Percentiles rank a stretch among this genome's conserved stretches.
These are phyloP conservation scores for Dothideomycetes sp. DNA, from an alignment of 2,329 filamentous ascomycete species.

Conservation along the genomic window DNA sequence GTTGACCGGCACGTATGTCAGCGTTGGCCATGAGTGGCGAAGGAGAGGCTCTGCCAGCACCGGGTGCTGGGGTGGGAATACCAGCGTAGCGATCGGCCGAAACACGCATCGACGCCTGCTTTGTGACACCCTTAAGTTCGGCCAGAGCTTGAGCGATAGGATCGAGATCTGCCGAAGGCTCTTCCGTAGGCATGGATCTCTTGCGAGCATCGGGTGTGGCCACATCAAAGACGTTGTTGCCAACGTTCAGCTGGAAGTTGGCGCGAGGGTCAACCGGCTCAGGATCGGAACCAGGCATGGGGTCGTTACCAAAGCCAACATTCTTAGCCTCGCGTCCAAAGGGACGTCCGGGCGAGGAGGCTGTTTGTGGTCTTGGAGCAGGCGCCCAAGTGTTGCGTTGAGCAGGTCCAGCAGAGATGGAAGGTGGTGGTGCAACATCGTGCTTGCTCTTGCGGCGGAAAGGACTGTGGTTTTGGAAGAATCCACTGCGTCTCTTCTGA, in stretches of 20 bases:
- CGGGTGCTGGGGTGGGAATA: conserved; percentile 66
- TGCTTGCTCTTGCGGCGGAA: conserved; percentile 80
- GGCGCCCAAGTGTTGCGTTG: conserved; percentile 46
- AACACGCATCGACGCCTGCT: conserved; percentile 71
- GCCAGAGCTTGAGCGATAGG: conserved; percentile 88
- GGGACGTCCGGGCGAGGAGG: conserved; percentile 11
- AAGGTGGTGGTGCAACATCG: conserved; percentile 54
- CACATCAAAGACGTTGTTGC: conserved; percentile 92
- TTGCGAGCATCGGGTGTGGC: conserved; percentile 58
- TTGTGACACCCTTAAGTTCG: conserved; percentile 79
- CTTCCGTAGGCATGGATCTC: conserved; percentile 26
- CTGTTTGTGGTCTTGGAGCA: conserved; percentile 11
- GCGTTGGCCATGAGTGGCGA: conserved; percentile 34
- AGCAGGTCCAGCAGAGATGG: conserved; percentile 27
- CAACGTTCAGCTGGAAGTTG: conserved; percentile 86
- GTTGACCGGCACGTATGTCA: conserved; percentile 46
- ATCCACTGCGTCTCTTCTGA: conserved; percentile 65
- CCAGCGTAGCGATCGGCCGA: conserved; percentile 95
- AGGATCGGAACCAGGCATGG: conserved; percentile 53
- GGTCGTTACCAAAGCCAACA: conserved; percentile 26
- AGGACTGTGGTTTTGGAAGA: conserved; percentile 87
- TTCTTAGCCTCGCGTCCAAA: conserved; percentile 19
- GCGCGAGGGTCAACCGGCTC: conserved; percentile 86
- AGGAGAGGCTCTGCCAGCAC: conserved; percentile 36
- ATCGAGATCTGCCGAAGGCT: conserved; percentile 56